These are phyloP conservation scores for Pseudocohnilembus persalinus DNA, from an alignment of 169 alveolate genomes.

Conservation along the genomic window DNA sequence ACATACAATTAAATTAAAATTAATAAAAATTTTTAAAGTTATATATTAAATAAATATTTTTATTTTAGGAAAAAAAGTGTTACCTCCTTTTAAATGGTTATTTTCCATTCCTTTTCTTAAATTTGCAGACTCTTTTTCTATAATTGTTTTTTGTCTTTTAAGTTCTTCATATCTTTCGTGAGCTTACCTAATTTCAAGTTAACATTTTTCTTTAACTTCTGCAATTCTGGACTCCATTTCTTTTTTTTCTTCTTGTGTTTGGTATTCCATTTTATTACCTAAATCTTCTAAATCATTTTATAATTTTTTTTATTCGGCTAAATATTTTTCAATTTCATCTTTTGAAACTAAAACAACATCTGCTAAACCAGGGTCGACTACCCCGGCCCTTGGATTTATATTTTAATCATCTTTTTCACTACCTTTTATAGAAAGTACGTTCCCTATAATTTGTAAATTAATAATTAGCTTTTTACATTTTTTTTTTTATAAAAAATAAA, in stretches of 20 bases:
- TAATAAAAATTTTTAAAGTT: too few relatives aligned
- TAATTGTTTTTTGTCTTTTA: conserved; percentile 48
- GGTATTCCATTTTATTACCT: conserved; percentile 58
- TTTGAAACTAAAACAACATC: conserved; percentile 50
- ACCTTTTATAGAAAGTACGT: conserved; percentile 10
- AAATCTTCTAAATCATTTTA: conserved; percentile 56
- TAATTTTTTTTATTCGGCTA: conserved; percentile 45
- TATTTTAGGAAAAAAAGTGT: too few relatives aligned
- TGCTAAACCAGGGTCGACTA: conserved; percentile 55
- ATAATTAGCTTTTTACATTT: too few relatives aligned
- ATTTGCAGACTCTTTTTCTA: conserved; percentile 65
- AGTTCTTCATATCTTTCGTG: conserved; percentile 63
- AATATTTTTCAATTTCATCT: conserved; percentile 38
- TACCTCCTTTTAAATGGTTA: conserved; percentile 61
- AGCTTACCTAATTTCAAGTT: conserved; percentile 51
- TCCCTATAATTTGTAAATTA: not conserved
- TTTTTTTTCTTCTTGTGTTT: conserved; percentile 41
- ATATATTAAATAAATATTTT: too few relatives aligned
- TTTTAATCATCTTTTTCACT: conserved; percentile 25
- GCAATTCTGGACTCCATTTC: conserved; percentile 47
- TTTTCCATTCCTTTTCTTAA: conserved; percentile 66
- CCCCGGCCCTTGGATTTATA: conserved; percentile 37
- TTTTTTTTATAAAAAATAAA: too few relatives aligned
- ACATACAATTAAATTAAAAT: too few relatives aligned
- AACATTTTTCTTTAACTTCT: conserved; percentile 54